Conservation (phyloP, 1,284 basidiomycete species). For the Malassezia caprae region DNA sequence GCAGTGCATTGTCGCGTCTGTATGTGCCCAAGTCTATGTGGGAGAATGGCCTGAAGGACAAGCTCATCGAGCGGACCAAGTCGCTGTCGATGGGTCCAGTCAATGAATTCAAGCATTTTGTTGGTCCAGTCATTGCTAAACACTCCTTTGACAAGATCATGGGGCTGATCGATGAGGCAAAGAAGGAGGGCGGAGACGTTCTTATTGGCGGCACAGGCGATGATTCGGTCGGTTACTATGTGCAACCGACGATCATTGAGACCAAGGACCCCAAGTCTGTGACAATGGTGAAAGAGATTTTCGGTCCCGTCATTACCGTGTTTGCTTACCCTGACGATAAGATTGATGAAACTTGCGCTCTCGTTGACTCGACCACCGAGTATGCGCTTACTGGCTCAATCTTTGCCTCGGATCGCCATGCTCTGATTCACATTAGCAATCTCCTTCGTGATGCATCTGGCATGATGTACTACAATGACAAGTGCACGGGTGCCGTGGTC, state of each 20-base stretch:
- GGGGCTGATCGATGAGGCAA: constrained; percentile 76
- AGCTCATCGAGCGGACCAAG: constrained; percentile 63
- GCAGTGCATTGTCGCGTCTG: constrained; percentile 79
- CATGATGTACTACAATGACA: constrained; percentile 50
- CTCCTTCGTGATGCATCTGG: constrained; percentile 44
- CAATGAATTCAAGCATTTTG: constrained; percentile 71
- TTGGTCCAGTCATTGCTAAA: constrained; percentile 86
- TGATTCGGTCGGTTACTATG: constrained; percentile 82
- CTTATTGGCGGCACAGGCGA: constrained; percentile 73
- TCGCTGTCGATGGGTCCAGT: constrained; percentile 77
- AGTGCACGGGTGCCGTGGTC: constrained; percentile 70
- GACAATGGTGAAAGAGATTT: constrained; percentile 91
- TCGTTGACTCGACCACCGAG: constrained; percentile 74
- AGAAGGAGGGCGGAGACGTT: constrained; percentile 75
- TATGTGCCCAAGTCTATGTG: constrained; percentile 83
- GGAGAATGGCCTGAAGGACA: constrained; percentile 75
- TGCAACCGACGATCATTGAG: constrained; percentile 87
- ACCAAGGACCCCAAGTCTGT: constrained; percentile 82
- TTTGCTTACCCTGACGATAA: constrained; percentile 52
- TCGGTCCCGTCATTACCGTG: constrained; percentile 89
- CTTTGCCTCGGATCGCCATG: constrained; percentile 44
- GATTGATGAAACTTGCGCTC: constrained; percentile 70
- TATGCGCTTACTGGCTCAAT: constrained; percentile 61
- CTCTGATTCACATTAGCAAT: constrained; percentile 40
- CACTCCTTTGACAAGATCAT: constrained; percentile 80